Evolutionary conservation across 2,329 filamentous ascomycete species (phyloP).

Genomic region (Elsinoe arachidis): DNA sequence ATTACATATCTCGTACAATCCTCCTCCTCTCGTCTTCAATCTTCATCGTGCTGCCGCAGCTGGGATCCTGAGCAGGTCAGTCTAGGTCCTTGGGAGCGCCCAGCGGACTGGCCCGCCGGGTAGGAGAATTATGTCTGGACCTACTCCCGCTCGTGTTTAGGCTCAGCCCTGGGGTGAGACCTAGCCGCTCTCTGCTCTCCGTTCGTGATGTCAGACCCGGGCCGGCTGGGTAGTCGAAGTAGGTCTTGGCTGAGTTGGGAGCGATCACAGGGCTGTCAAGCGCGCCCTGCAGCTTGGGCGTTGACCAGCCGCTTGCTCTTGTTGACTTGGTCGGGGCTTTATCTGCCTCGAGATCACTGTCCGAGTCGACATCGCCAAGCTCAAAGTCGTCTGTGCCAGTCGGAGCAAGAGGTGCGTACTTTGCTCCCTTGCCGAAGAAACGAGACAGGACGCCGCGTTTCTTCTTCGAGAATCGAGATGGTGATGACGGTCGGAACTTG

Average conservation of each 20-base stretch:
- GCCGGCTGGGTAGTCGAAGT: conserved; percentile 35
- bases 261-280: conserved; percentile 11
- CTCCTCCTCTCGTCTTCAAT: background rate
- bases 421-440: conserved; percentile 38
- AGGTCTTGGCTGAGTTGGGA: conserved; percentile 26
- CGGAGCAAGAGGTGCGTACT: conserved; percentile 79
- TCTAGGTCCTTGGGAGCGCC: conserved; percentile 4
- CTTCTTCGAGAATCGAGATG: conserved; percentile 40
- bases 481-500: conserved; percentile 43
- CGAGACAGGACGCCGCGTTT: conserved; percentile 54
- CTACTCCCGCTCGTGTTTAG: conserved; percentile 11
- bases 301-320: conserved; percentile 57
- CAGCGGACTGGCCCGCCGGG: conserved; percentile 10
- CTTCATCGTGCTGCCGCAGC: conserved; percentile 5
- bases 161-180: background rate
- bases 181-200: conserved; percentile 74
- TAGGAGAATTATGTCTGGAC: conserved; percentile 10
- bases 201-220: conserved; percentile 67
- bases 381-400: conserved; percentile 71
- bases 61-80: conserved; percentile 11
- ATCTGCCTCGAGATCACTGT: conserved; percentile 20
- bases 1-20: background rate
- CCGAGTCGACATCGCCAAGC: conserved; percentile 48
- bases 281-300: conserved; percentile 49
- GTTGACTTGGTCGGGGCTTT: conserved; percentile 30